phyloP scores from a whole-genome alignment of 257 asterid genomes.

The Leonotis leonurus region DNA sequence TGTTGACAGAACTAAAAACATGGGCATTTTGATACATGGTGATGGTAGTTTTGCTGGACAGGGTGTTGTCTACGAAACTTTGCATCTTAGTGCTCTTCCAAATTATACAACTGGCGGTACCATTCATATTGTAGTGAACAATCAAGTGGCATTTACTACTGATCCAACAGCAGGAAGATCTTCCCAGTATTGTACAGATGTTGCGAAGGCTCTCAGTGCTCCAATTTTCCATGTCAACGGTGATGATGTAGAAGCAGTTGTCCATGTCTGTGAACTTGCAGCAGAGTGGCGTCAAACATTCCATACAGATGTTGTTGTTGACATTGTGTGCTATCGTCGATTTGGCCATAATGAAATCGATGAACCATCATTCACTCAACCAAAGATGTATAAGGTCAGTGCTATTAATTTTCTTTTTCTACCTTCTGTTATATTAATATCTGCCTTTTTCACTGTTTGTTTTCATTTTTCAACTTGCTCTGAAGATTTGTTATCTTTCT shows the following conservation, averaged over 20 bases:
- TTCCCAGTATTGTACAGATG: slow-evolving; percentile 73
- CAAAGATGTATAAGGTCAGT: slow-evolving; percentile 68
- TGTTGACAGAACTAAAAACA: slow-evolving; percentile 56
- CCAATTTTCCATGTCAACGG: slow-evolving; percentile 83
- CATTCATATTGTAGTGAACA: slow-evolving; percentile 69
- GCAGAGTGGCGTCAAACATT: slow-evolving; percentile 75
- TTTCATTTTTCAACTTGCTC: neutral
- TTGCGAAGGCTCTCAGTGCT: slow-evolving; percentile 60
- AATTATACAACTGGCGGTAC: slow-evolving; percentile 90
- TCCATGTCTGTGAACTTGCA: slow-evolving; percentile 71
- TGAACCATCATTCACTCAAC: slow-evolving; percentile 79
- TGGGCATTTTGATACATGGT: slow-evolving; percentile 85
- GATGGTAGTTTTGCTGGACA: slow-evolving; percentile 98
- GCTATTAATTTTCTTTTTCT: slow-evolving; percentile 4
- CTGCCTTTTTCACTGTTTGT: neutral
- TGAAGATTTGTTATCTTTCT: neutral
- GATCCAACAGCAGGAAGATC: slow-evolving; percentile 62
- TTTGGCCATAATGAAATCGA: slow-evolving; percentile 77
- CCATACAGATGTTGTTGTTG: slow-evolving; percentile 74
- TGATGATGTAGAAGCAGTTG: slow-evolving; percentile 74
- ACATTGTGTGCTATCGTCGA: slow-evolving; percentile 70
- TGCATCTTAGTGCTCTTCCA: slow-evolving; percentile 97
- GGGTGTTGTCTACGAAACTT: slow-evolving; percentile 91
- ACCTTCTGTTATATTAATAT: neutral
- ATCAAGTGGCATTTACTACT: slow-evolving; percentile 74